Percentiles rank a stretch among this genome's conserved stretches.
Evolutionary conservation across 805 yeast genomes (phyloP).

Genomic region (Cyberlindnera mrakii): DNA sequence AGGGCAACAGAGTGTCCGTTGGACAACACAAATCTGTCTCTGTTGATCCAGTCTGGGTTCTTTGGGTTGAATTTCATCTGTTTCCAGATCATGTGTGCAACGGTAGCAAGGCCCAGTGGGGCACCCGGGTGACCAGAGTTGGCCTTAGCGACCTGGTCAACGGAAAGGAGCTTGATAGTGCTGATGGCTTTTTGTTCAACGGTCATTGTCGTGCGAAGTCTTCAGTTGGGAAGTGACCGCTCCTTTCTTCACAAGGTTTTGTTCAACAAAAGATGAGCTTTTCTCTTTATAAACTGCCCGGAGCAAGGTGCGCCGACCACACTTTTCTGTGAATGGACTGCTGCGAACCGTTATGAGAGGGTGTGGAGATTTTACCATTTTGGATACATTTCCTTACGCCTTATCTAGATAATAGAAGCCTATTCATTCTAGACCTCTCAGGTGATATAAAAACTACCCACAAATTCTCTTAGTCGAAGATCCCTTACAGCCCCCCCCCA

Average conservation of each 20-base stretch:
- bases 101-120: conserved; percentile 95
- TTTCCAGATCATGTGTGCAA: conserved; percentile 83
- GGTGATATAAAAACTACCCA: too few relatives aligned
- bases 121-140: conserved; percentile 99
- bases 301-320: conserved; percentile 1
- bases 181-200: conserved; percentile 71
- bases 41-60: conserved; percentile 88
- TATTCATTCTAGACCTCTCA: too few relatives aligned
- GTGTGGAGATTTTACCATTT: too few relatives aligned
- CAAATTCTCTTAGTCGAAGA: too few relatives aligned
- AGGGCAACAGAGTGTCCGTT: conserved; percentile 97
- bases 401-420: too few relatives aligned
- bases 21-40: conserved; percentile 91
- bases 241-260: too few relatives aligned
- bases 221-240: background rate
- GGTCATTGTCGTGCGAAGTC: conserved; percentile 7
- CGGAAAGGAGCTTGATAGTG: conserved; percentile 85
- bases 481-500: too few relatives aligned
- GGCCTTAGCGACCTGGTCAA: conserved; percentile 81
- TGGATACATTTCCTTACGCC: too few relatives aligned
- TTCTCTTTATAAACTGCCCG: background rate
- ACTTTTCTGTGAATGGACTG: too few relatives aligned
- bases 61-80: conserved; percentile 83
- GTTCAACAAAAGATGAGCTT: background rate
- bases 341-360: too few relatives aligned